phyloP scores from a whole-genome alignment of 352 stramenopile species.

The Bremia lactucae region DNA sequence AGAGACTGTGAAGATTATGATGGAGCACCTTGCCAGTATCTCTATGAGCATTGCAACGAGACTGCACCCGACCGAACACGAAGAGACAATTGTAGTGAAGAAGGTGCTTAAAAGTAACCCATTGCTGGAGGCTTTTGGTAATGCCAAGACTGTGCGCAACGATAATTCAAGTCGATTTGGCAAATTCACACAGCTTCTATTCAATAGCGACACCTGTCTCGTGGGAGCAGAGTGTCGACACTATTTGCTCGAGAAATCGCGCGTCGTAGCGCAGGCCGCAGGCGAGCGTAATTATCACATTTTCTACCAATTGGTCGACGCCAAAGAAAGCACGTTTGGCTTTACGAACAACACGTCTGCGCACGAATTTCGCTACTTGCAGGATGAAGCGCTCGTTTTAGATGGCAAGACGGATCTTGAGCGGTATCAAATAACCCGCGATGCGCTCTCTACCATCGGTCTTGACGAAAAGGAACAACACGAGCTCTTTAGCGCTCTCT shows the following conservation, averaged over 20 bases:
- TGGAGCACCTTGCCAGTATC: slow-evolving; percentile 89
- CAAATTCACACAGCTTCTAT: slow-evolving; percentile 92
- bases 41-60: slow-evolving; percentile 51
- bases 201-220: slow-evolving; percentile 81
- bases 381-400: slow-evolving; percentile 55
- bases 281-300: slow-evolving; percentile 98
- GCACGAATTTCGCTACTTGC: slow-evolving; percentile 61
- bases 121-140: slow-evolving; percentile 85
- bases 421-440: slow-evolving; percentile 70
- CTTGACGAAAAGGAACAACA: slow-evolving; percentile 55
- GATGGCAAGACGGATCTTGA: slow-evolving; percentile 63
- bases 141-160: slow-evolving; percentile 89
- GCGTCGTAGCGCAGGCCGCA: slow-evolving; percentile 82
- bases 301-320: slow-evolving; percentile 92
- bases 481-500: slow-evolving; percentile 61
- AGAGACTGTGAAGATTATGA: slow-evolving; percentile 94
- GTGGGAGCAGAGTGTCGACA: slow-evolving; percentile 82
- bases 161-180: slow-evolving; percentile 93
- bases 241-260: slow-evolving; percentile 97
- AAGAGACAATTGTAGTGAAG: slow-evolving; percentile 63
- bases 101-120: slow-evolving; percentile 88
- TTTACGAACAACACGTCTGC: slow-evolving; percentile 36
- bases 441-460: slow-evolving; percentile 71
- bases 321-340: slow-evolving; percentile 42
- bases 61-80: slow-evolving; percentile 51